Conservation (phyloP, 2,329 filamentous ascomycete species). For the Cercospora janseana region DNA sequence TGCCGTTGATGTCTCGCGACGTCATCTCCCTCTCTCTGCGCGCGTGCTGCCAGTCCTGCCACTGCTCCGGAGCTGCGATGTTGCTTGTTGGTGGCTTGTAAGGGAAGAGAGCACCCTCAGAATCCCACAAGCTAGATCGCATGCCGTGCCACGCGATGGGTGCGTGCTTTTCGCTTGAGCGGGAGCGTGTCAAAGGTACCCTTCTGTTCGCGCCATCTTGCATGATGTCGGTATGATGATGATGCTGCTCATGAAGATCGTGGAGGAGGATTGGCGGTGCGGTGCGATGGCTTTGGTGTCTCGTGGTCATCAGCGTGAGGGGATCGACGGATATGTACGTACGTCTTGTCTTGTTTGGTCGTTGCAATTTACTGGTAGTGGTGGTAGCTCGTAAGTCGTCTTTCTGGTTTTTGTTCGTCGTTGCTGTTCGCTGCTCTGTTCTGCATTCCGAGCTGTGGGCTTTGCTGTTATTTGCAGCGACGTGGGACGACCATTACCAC, state of each 20-base stretch:
- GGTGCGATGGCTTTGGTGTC: too few species aligned
- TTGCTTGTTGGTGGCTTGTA: not conserved
- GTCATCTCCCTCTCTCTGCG: conserved; percentile 1
- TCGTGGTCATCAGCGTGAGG: conserved; percentile 2
- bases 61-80: not conserved
- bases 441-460: not conserved
- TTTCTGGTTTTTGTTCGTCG: not conserved
- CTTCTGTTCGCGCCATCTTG: too few species aligned
- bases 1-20: conserved; percentile 3
- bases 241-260: not conserved
- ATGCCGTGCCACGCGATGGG: not conserved
- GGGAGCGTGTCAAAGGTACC: too few species aligned
- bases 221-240: conserved; percentile 13
- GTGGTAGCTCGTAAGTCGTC: not conserved
- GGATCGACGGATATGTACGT: conserved; percentile 3
- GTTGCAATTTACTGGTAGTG: not conserved
- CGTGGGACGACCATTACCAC: too few species aligned
- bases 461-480: too few species aligned
- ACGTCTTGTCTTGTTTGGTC: too few species aligned
- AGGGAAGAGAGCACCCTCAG: too few species aligned
- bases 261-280: too few species aligned
- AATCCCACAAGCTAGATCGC: too few species aligned
- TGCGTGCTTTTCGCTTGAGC: too few species aligned
- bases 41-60: not conserved
- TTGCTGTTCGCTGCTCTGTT: not conserved